phyloP scores from a whole-genome alignment of 2,329 filamentous ascomycete species.

The Aspergillus sp. region DNA sequence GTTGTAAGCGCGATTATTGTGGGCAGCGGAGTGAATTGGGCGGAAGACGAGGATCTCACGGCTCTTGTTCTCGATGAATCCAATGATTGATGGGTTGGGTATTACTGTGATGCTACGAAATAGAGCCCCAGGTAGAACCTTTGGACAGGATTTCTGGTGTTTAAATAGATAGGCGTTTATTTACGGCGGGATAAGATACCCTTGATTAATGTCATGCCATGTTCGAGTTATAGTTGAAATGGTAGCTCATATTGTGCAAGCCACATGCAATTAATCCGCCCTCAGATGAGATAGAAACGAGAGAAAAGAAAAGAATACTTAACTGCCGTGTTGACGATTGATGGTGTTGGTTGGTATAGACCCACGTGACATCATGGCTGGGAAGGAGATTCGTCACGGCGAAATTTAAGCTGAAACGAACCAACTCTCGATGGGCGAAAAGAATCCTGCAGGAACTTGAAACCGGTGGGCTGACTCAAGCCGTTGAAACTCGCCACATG shows the following conservation, averaged over 20 bases:
- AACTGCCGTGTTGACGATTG: background rate
- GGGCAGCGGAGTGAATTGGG: conserved; percentile 83
- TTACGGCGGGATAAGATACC: conserved; percentile 3
- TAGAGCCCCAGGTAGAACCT: background rate
- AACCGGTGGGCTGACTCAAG: conserved; percentile 4
- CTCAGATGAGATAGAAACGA: background rate
- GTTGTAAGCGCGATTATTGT: conserved; percentile 76
- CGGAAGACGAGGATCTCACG: conserved; percentile 64
- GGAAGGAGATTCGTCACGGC: conserved; percentile 16
- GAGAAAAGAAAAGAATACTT: background rate
- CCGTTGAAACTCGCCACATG: background rate
- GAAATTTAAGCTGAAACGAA: background rate
- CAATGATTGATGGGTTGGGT: conserved; percentile 44
- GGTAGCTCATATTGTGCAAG: background rate
- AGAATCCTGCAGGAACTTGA: conserved; percentile 4
- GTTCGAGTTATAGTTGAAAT: background rate
- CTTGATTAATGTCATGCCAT: background rate
- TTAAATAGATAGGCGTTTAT: conserved; percentile 11
- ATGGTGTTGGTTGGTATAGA: conserved; percentile 2
- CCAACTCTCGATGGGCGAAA: background rate
- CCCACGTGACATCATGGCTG: conserved; percentile 26
- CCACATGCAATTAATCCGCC: background rate
- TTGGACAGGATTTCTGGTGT: background rate
- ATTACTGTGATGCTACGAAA: background rate
- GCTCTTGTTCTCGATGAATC: conserved; percentile 71